phyloP scores from a whole-genome alignment of 169 alveolate genomes.

The Plasmodium yoelii region DNA sequence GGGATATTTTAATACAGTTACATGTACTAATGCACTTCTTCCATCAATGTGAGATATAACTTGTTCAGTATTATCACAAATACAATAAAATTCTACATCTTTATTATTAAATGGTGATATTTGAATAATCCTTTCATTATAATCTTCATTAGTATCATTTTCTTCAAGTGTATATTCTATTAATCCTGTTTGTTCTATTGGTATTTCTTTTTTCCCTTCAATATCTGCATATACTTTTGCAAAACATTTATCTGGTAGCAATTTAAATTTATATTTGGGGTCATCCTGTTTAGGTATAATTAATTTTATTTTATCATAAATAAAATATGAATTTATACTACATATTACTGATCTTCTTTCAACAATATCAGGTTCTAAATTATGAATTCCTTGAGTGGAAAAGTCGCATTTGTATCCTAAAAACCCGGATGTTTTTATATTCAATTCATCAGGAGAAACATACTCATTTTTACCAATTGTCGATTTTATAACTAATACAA shows the following conservation, averaged over 20 bases:
- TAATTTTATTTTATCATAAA: constrained; percentile 55
- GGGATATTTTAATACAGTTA: constrained; percentile 54
- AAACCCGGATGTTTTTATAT: constrained; percentile 25
- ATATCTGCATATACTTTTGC: constrained; percentile 36
- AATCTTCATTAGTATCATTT: constrained; percentile 16
- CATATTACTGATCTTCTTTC: constrained; percentile 49
- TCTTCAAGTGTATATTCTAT: constrained; percentile 46
- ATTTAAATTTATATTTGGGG: constrained; percentile 19
- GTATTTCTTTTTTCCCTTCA: constrained; percentile 16
- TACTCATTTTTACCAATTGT: constrained; percentile 8
- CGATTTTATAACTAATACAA: neutral
- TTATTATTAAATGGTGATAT: constrained; percentile 55
- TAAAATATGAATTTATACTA: constrained; percentile 47
- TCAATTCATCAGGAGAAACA: constrained; percentile 3
- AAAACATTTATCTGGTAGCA: constrained; percentile 56
- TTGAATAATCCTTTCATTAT: constrained; percentile 21
- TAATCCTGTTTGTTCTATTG: constrained; percentile 23
- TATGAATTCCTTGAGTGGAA: constrained; percentile 54
- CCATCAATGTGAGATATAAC: constrained; percentile 47
- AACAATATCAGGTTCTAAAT: constrained; percentile 41
- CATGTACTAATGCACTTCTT: constrained; percentile 50
- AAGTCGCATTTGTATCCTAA: constrained; percentile 60
- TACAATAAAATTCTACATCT: constrained; percentile 56
- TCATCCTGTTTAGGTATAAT: constrained; percentile 23
- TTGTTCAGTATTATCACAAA: constrained; percentile 53